These are phyloP conservation scores for peach (Prunus persica) DNA, from an alignment of 306 rosid species.

Conservation along the genomic window Prunus_persica_NCBIv2 NC_034013.1:14126501-14127000, in stretches of 20 bases:
- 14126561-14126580: too few species aligned
- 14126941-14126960: background rate
- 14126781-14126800: background rate
- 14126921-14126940: slow-evolving; percentile 6
- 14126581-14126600: too few species aligned
- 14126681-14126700: background rate
- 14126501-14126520: background rate
- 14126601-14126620: too few species aligned
- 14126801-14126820: background rate
- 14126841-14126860: slow-evolving; percentile 16
- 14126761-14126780: background rate
- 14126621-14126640: too few species aligned
- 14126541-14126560: background rate
- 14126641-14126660: background rate
- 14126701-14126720: slow-evolving; percentile 7
- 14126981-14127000: background rate
- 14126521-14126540: background rate
- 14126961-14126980: background rate
- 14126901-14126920: slow-evolving; percentile 7
- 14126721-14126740: background rate
- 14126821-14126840: slow-evolving; percentile 11
- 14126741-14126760: background rate
- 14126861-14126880: slow-evolving; percentile 11
- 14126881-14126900: background rate
- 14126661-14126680: too few species aligned